Percentiles rank a stretch among this genome's conserved stretches.
Conservation (phyloP, 176 grass and related monocot species). For the Cymbopogon citratus region DNA sequence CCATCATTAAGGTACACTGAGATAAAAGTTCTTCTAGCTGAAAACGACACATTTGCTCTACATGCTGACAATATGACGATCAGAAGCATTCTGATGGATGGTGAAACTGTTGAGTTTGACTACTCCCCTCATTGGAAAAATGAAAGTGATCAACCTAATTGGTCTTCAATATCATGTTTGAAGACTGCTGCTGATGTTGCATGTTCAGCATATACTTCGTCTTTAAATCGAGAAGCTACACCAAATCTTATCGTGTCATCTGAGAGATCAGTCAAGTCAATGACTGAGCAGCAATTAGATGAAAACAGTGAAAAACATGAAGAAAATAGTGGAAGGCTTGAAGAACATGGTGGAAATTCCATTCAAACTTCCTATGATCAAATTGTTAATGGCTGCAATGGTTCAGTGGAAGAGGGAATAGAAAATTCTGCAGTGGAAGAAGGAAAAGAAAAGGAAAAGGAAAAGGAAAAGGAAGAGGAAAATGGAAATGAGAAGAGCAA, state of each 20-base stretch:
- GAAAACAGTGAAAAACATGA: constrained; percentile 52
- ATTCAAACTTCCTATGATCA: constrained; percentile 34
- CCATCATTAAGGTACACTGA: constrained; percentile 74
- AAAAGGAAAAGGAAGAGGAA: constrained; percentile 13
- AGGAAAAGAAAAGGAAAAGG: not conserved
- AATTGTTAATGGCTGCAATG: constrained; percentile 59
- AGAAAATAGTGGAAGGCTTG: constrained; percentile 33
- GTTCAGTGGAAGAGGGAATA: constrained; percentile 16
- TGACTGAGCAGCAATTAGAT: constrained; percentile 40
- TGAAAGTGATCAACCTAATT: constrained; percentile 56
- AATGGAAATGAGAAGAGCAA: constrained; percentile 15
- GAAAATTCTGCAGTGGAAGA: not conserved
- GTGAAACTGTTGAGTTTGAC: constrained; percentile 66
- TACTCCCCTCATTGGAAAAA: constrained; percentile 75
- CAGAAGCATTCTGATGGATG: constrained; percentile 74
- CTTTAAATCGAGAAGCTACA: constrained; percentile 62
- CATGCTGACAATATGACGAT: constrained; percentile 84
- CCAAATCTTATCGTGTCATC: constrained; percentile 75
- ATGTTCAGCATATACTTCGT: constrained; percentile 62
- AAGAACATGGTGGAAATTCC: constrained; percentile 31
- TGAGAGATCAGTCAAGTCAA: constrained; percentile 49
- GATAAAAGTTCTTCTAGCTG: constrained; percentile 64
- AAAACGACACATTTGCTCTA: constrained; percentile 63
- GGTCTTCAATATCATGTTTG: constrained; percentile 71
- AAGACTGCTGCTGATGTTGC: constrained; percentile 84